phyloP scores from a whole-genome alignment of 331 rosid species.

The Pyrus hybrid region DNA sequence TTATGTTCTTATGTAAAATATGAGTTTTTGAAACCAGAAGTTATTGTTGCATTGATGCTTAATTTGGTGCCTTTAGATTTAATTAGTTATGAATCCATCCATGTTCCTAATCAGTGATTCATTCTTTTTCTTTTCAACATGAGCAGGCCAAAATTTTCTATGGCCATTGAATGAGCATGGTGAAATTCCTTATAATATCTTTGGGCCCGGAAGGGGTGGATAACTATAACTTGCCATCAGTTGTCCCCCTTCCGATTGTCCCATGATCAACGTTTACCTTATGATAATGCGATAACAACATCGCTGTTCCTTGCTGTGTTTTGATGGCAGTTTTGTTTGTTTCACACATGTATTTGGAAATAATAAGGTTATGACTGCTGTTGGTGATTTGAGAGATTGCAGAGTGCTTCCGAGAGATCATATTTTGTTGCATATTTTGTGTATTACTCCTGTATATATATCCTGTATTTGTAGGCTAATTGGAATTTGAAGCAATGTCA shows the following conservation, averaged over 20 bases:
- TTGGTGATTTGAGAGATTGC: not conserved
- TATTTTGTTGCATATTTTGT: not conserved
- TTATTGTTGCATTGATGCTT: too few species aligned
- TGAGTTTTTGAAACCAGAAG: not conserved
- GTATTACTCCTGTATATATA: conserved; percentile 16
- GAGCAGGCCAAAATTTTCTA: not conserved
- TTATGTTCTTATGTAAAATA: not conserved
- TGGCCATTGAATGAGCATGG: conserved; percentile 9
- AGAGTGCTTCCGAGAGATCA: not conserved
- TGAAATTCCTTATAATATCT: too few species aligned
- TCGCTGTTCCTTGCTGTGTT: conserved; percentile 4
- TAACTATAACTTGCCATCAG: too few species aligned
- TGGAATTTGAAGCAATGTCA: conserved; percentile 5
- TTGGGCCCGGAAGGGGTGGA: too few species aligned
- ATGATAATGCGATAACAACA: not conserved
- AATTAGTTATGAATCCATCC: not conserved
- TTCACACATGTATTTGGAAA: conserved; percentile 10
- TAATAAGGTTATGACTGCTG: not conserved
- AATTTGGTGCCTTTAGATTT: too few species aligned
- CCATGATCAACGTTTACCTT: conserved; percentile 15
- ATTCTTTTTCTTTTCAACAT: not conserved
- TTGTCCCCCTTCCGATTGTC: conserved; percentile 11
- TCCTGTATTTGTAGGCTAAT: conserved; percentile 3
- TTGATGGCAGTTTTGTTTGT: conserved; percentile 9
- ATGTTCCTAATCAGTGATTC: not conserved